A percentile compares a stretch with the other conserved stretches of the same genome.
Conservation (phyloP, 2,329 filamentous ascomycete genomes). For the Aspergillus candidus region DNA sequence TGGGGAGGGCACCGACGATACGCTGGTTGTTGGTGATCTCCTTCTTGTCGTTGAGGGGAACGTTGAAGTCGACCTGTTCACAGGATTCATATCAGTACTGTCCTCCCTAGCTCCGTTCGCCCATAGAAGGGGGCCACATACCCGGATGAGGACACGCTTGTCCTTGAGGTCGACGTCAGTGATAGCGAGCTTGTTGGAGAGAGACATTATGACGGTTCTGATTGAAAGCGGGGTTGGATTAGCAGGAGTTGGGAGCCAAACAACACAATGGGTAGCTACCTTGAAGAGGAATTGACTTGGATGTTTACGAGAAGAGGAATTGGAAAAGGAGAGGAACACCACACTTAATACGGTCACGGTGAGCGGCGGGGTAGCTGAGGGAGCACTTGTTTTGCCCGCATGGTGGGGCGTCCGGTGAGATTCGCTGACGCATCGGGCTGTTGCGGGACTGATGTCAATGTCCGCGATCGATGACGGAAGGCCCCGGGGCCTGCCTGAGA, state of each 20-base stretch:
- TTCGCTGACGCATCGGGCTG: conserved; percentile 29
- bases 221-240: conserved; percentile 5
- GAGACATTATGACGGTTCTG: conserved; percentile 64
- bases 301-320: not conserved
- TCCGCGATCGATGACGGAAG: conserved; percentile 24
- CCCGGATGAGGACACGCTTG: conserved; percentile 96
- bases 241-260: too few relatives aligned
- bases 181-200: conserved; percentile 96
- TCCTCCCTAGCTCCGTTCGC: not conserved
- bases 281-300: too few relatives aligned
- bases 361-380: conserved; percentile 20
- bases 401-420: conserved; percentile 27
- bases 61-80: conserved; percentile 94
- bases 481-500: conserved; percentile 16
- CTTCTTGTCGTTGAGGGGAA: conserved; percentile 86
- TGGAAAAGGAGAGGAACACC: conserved; percentile 8
- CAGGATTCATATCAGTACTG: conserved; percentile 9
- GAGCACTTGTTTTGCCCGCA: conserved; percentile 10
- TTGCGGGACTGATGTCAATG: conserved; percentile 39
- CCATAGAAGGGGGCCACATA: conserved; percentile 45
- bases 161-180: conserved; percentile 93
- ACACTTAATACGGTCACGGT: conserved; percentile 18
- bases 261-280: too few relatives aligned
- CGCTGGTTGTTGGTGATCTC: conserved; percentile 98
- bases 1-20: conserved; percentile 90